Conservation (phyloP, 257 asterid species). For the Przewalskia tangutica region DNA sequence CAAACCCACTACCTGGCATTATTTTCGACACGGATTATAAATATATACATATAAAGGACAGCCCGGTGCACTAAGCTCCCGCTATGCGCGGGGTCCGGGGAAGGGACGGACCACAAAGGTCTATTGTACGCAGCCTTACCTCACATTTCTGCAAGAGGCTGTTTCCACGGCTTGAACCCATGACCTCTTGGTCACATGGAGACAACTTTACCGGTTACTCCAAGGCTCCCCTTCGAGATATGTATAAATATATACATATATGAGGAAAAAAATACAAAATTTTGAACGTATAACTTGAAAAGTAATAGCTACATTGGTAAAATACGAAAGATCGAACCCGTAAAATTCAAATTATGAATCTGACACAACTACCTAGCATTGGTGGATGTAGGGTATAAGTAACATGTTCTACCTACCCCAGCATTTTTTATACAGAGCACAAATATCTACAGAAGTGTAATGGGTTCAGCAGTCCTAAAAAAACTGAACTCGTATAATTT, state of each 20-base stretch:
- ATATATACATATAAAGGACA: neutral
- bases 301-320: neutral
- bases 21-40: neutral
- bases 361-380: neutral
- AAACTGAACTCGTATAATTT: neutral
- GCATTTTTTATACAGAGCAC: neutral
- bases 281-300: neutral
- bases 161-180: too few relatives aligned
- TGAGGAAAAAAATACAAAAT: neutral
- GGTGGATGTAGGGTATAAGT: neutral
- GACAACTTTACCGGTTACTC: too few relatives aligned
- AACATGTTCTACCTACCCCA: neutral
- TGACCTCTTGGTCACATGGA: too few relatives aligned
- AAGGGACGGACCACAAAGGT: too few relatives aligned
- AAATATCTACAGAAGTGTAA: neutral
- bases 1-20: slow-evolving; percentile 57
- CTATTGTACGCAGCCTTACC: too few relatives aligned
- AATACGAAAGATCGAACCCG: neutral
- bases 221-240: too few relatives aligned
- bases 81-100: too few relatives aligned
- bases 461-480: neutral
- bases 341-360: neutral
- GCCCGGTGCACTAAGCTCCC: too few relatives aligned
- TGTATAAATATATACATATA: neutral
- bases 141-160: too few relatives aligned